Base-by-base conservation (phyloP, 2,329 filamentous ascomycete species). In the Clarireedia paspali region DNA sequence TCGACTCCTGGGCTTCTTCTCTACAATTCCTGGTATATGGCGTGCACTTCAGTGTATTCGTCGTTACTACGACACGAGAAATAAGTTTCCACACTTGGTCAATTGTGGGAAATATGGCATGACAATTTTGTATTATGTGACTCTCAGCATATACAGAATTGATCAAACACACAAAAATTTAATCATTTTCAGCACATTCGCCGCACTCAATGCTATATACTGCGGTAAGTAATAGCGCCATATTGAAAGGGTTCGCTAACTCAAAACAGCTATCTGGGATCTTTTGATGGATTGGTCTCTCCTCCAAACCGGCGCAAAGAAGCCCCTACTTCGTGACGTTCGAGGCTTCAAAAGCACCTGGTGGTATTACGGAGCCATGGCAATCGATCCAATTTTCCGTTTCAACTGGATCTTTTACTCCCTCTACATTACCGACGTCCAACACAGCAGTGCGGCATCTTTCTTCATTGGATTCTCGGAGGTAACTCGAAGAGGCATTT, bases 211-310 rank as follows among this genome's bases (percentile, higher is more conserved):
- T 69, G 81, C 85, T 46, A 72, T 95, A 27, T 97, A 96, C 70
- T 85, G 81, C 63, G 90, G 84, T 85, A 74, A 74, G 82, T 75
- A 6, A 20, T 24, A 14, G 24, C 4, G 6, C 2, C 12, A 12
- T 5, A 4, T 1, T 5, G 9, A 23, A 6, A 12, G 17, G 27
- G 10, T 46, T 7, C 14, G 30, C 54, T 56, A 24, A 56, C 14
- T 5, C 6, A 50, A 34, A 20, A 7, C 4, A 85, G 83, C 85
- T 9, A 80, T 96, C 44, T 99, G 94, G 94, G 94, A 99, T 68
- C 74, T 99, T 1, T 84, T 90, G 61, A 96, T 97, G 88, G 94
- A 99, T 70, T 97, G 94, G 79, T 94, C 88, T 57, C 77, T 96
- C n/a, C 79, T 92, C 3, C 91, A 96, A 64, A 79, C 87, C 0